Percentiles rank a stretch among this genome's conserved stretches.
Evolutionary conservation across 176 grass and related monocot genomes (phyloP).

Genomic region (Aegilops speltoides): DNA sequence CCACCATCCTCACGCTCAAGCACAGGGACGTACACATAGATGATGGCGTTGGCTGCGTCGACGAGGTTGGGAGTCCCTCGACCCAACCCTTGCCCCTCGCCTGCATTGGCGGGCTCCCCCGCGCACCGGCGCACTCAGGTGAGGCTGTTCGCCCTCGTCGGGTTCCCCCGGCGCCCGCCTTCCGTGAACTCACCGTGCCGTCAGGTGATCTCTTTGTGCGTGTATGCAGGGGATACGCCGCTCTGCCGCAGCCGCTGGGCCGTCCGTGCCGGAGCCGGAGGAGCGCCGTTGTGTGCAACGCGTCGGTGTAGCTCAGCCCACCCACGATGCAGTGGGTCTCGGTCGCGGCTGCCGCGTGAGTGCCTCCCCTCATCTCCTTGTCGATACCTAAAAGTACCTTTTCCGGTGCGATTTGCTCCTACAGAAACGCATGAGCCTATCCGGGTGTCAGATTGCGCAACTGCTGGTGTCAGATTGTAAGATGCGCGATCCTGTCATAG

Average conservation of each 20-base stretch:
- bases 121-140: conserved; percentile 21
- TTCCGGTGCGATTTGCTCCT: neutral
- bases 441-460: neutral
- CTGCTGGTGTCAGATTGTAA: neutral
- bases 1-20: too few species aligned
- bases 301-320: conserved; percentile 43
- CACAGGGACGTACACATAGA: too few species aligned
- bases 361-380: neutral
- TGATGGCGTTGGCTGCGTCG: too few species aligned
- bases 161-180: neutral
- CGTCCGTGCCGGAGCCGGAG: neutral
- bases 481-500: neutral
- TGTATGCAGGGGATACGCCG: conserved; percentile 34
- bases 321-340: conserved; percentile 73
- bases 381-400: neutral
- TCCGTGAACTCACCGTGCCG: too few species aligned
- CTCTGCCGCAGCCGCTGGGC: neutral
- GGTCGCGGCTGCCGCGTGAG: conserved; percentile 67
- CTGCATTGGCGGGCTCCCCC: too few species aligned
- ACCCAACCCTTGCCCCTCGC: too few species aligned
- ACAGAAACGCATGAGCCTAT: neutral
- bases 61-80: too few species aligned
- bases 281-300: conserved; percentile 41
- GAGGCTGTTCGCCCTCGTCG: neutral
- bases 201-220: neutral